Evolutionary conservation across 2,329 filamentous ascomycete genomes (phyloP), one percentile per base, ranked within the genome.

Genomic region (Emmonsiellopsis sp.): DNA sequence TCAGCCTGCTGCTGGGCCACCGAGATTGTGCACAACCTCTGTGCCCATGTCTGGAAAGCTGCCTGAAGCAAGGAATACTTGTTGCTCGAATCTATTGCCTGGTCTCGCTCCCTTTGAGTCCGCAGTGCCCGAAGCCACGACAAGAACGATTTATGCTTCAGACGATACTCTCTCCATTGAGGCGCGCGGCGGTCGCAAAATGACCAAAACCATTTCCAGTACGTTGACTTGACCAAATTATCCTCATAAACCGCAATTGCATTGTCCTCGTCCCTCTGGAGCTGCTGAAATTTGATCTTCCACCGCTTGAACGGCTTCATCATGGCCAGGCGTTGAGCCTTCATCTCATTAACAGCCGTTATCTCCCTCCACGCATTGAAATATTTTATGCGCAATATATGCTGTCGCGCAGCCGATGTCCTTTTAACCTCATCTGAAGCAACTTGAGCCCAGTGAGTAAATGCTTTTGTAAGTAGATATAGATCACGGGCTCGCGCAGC

Each of bases 331-430:
- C 77, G 68, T 43, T 75, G 72, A 9, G 73, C 70, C 58, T 77
- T 77, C 42, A 76, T 61, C 53, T 82, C 77, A 58, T 86, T 83
- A 49, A 81, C 75, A 1, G 75, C 74, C 0, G 83, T 85, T 52
- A 87, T 81, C 54, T 82, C 77, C 31, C 79, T 76, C 86, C 86
- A 89, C 6, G 81, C 81, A 54, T 80, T 80, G 66, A 88, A 88
- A 56, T 83, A 84, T 53, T 81, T 80, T 10, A 80, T 81, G 53
- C 84, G 77, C 52, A 93, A 71, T 55, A 91, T 82, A 64, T 88
- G 86, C 56, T 82, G 76, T 57, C 86, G 78, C 17, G 87, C 88
- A 42, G 82, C 76, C 4, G 79, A 81, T 3, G 86, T 88, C 42
- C 81, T 79, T 57, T 82, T 77, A 13, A 83, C 74, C 62, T 88